These are phyloP conservation scores for Colletotrichum zoysiae DNA, from an alignment of 2,329 filamentous ascomycete genomes.

Conservation along the genomic window DNA sequence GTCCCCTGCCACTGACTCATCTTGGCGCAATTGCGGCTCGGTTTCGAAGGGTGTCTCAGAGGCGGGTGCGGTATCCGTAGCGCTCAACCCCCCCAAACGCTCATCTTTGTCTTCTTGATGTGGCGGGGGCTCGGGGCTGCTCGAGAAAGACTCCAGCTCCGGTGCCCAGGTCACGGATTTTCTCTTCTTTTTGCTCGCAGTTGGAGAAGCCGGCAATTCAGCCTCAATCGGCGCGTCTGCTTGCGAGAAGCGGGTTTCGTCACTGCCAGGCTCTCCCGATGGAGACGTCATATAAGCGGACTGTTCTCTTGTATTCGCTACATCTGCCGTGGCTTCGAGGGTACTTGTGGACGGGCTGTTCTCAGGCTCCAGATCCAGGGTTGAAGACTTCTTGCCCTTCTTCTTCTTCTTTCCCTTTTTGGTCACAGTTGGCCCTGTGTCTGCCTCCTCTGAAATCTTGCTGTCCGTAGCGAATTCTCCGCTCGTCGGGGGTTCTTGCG, in stretches of 20 bases:
- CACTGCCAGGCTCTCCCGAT: conserved; percentile 38
- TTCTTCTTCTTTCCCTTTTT: conserved; percentile 55
- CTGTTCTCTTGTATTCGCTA: conserved; percentile 42
- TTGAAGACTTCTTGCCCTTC: conserved; percentile 48
- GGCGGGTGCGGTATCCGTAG: neutral
- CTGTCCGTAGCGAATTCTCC: conserved; percentile 38
- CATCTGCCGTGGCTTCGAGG: conserved; percentile 39
- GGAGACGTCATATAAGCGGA: conserved; percentile 40
- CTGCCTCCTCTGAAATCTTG: conserved; percentile 37
- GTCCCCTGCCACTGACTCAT: conserved; percentile 13
- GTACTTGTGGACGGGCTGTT: conserved; percentile 37
- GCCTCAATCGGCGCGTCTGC: conserved; percentile 32
- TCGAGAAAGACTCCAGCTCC: conserved; percentile 27
- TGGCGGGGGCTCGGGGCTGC: neutral
- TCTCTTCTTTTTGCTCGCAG: conserved; percentile 27
- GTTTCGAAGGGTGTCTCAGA: neutral
- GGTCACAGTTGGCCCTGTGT: conserved; percentile 47
- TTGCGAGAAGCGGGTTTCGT: conserved; percentile 30
- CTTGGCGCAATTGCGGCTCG: conserved; percentile 5
- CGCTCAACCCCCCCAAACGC: neutral
- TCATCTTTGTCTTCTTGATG: conserved; percentile 1
- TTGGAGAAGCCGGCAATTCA: conserved; percentile 23
- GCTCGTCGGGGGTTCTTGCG: conserved; percentile 29
- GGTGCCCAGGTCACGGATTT: conserved; percentile 41
- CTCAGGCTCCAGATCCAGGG: conserved; percentile 41